phyloP scores from a whole-genome alignment of 345 rosid species.

The Eucalyptus paniculata region DNA sequence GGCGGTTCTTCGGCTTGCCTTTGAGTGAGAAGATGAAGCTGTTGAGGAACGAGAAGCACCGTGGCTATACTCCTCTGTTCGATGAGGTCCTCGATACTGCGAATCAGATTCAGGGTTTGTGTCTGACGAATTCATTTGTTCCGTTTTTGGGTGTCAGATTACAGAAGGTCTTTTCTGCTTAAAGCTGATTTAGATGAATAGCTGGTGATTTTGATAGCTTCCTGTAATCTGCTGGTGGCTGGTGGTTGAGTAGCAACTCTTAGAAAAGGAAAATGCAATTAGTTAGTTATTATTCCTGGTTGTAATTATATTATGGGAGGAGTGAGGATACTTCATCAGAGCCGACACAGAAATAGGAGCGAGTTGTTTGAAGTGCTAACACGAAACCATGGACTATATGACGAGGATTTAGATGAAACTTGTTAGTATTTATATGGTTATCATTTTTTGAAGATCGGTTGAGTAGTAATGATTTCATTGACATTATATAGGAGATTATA shows the following conservation, averaged over 20 bases:
- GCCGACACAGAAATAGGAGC: neutral
- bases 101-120: slow-evolving; percentile 42
- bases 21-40: slow-evolving; percentile 49
- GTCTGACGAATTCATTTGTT: neutral
- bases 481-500: slow-evolving; percentile 62
- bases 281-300: neutral
- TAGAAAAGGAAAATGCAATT: neutral
- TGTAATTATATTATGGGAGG: neutral
- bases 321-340: neutral
- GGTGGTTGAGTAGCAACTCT: neutral
- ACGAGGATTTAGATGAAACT: neutral
- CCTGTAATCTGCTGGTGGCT: neutral
- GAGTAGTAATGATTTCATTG: neutral
- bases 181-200: neutral
- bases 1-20: slow-evolving; percentile 45
- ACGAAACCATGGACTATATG: neutral
- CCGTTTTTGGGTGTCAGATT: neutral
- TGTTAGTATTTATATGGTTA: neutral
- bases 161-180: neutral
- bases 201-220: neutral
- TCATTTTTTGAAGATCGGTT: neutral
- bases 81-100: slow-evolving; percentile 61
- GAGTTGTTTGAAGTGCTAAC: neutral
- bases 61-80: slow-evolving; percentile 68
- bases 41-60: slow-evolving; percentile 47